Evolutionary conservation across 371 early-diverging fungal genomes (phyloP).

Genomic region (Lichtheimia ornata): DNA sequence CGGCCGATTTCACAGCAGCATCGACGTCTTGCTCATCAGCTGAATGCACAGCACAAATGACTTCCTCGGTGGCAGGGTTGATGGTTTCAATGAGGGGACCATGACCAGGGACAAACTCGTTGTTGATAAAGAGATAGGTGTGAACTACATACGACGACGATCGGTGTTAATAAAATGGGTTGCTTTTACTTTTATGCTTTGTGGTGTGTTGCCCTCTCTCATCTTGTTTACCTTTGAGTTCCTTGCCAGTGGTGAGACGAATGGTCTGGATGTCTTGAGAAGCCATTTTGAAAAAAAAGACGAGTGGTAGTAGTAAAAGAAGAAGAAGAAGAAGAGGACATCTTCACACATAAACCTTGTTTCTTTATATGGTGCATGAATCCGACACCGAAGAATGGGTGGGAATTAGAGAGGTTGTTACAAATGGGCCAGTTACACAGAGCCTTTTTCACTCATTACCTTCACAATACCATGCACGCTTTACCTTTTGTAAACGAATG

Average conservation of each 20-base stretch:
- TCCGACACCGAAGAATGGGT: too few relatives aligned
- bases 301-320: background rate
- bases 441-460: too few relatives aligned
- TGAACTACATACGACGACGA: conserved; percentile 28
- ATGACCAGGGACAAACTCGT: conserved; percentile 69
- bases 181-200: too few relatives aligned
- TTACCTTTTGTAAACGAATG: too few relatives aligned
- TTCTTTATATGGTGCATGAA: too few relatives aligned
- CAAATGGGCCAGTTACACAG: too few relatives aligned
- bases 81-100: conserved; percentile 57
- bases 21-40: conserved; percentile 76
- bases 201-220: background rate
- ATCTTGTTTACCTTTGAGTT: conserved; percentile 20
- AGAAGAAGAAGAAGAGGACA: background rate
- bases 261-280: conserved; percentile 25
- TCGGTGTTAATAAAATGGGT: background rate
- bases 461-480: too few relatives aligned
- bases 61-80: conserved; percentile 75
- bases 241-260: conserved; percentile 20
- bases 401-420: too few relatives aligned
- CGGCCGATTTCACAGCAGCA: conserved; percentile 74
- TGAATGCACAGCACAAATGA: conserved; percentile 73
- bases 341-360: too few relatives aligned
- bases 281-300: conserved; percentile 10
- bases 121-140: conserved; percentile 73